phyloP scores from a whole-genome alignment of 2,329 filamentous ascomycete genomes.

The Epichloe hybrida region DNA sequence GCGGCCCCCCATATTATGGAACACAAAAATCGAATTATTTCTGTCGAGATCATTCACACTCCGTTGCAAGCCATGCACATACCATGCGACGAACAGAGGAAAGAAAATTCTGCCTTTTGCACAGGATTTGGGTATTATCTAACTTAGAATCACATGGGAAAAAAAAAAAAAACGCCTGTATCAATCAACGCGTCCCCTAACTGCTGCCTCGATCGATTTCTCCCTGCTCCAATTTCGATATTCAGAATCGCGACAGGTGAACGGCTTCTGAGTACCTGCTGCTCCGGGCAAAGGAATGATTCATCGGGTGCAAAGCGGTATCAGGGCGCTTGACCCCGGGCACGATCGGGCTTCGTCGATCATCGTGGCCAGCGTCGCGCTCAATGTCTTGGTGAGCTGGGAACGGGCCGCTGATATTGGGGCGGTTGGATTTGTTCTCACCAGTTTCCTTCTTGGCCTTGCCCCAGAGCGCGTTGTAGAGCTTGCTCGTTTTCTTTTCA shows the following conservation, averaged over 20 bases:
- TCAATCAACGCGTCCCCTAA: neutral
- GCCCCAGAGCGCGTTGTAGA: slow-evolving; percentile 20
- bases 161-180: neutral
- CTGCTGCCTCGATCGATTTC: neutral
- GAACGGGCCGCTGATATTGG: slow-evolving; percentile 21
- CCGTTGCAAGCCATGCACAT: neutral
- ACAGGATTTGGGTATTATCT: slow-evolving; percentile 3
- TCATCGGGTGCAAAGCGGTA: slow-evolving; percentile 43
- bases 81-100: neutral
- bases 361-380: slow-evolving; percentile 15
- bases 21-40: neutral
- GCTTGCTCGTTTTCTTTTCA: slow-evolving; percentile 25
- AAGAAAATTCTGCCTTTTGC: neutral
- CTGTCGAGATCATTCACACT: neutral
- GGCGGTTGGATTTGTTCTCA: slow-evolving; percentile 13
- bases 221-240: neutral
- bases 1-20: too few species aligned
- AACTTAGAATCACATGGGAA: too few species aligned
- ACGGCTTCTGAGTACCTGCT: slow-evolving; percentile 34
- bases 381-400: slow-evolving; percentile 23
- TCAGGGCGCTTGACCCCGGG: slow-evolving; percentile 42
- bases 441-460: slow-evolving; percentile 13
- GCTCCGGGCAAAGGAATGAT: slow-evolving; percentile 18
- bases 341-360: slow-evolving; percentile 39
- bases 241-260: slow-evolving; percentile 35